Evolutionary conservation across 1,139 yeast species (phyloP), one percentile per base, ranked within the genome.

Genomic region (Blastobotrys capitulatus): DNA sequence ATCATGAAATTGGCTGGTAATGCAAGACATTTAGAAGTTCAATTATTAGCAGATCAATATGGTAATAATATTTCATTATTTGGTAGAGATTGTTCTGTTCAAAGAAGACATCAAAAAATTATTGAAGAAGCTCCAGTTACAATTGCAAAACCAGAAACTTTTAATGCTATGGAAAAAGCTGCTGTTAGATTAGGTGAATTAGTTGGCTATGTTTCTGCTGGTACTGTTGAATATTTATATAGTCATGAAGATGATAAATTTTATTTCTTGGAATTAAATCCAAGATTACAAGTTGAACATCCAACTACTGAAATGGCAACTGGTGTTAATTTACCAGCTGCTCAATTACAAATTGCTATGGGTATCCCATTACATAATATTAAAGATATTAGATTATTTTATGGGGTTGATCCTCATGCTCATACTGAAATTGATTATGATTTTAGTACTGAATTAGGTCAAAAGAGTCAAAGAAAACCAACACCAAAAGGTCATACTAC

Each of bases 271-370:
- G 98, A 92, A 73, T 78, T 92, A 67, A 92, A 92, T 70, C 98
- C 98, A 62, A 86, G 98, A 77, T 78, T 92, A 67, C 98, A 92
- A 76, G 98, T 92, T 56, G 98, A 92, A 77, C 98, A 92, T 77
- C 98, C 98, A 62, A 92, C 98, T 47, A 92, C 98, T 39, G 98
- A 92, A 75, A 92, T 92, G 98, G 98, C 88, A 50, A 85, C 96
- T 26, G 98, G 98, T 58, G 97, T 92, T 49, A 92, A 92, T 67
- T 78, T 92, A 67, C 98, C 98, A 37, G 95, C 97, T 53, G 96
- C 98, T 46, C 98, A 92, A 74, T 80, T 92, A 58, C 97, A 92
- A 72, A 87, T 92, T 71, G 97, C 98, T 58, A 92, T 92, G 98
- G 98, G 98, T 78, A 81, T 92, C 54, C 97, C 98, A 59, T 82